Evolutionary conservation across 1,284 basidiomycete species (phyloP), one percentile per base, ranked within the genome.

Genomic region (Fistulinella staudtii): DNA sequence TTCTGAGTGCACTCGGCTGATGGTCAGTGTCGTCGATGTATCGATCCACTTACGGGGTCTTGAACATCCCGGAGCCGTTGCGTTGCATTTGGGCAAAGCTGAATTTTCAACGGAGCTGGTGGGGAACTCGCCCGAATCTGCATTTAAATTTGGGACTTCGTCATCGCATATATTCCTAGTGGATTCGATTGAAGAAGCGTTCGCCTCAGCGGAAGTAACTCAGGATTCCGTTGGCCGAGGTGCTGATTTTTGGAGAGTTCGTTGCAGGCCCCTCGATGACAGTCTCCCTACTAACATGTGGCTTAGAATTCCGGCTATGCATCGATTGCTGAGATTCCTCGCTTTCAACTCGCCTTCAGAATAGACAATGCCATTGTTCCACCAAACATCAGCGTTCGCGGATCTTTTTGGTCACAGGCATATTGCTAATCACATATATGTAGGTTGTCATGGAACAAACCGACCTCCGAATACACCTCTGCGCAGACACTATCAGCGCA

Each of bases 1-100:
- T 0, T 93, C 80, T 49, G 94, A 98, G 61, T 71, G 89, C 24
- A 96, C 93, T 2, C 71, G 74, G 5, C 68, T 98, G 22, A 69
- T 72, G 6, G 48, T 93, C 15, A 76, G 74, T 43, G 53, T 92
- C n/a, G 52, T 71, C n/a, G 84, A 93, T 53, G 77, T 80, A 7
- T 88, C 89, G 0, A 55, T 88, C 18, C 80, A 82, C 39, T 51
- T 79, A 2, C 69, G 79, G n/a, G 77, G 83, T 1, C 76, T 78
- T 3, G 75, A 61, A 0, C 68, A 84, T 54, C 70, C 75, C 2
- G 89, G 90, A 13, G 79, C 81, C 0, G 48, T 88, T 6, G 77
- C 88, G 2, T 45, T 85, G 2, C 75, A 86, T 46, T 54, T 92
- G n/a, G 81, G 77, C 20, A 78, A 82, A 17, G 54, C 82, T 3